phyloP scores from a whole-genome alignment of 1,284 basidiomycete genomes.

The Pyrrhoderma lamaoense region DNA sequence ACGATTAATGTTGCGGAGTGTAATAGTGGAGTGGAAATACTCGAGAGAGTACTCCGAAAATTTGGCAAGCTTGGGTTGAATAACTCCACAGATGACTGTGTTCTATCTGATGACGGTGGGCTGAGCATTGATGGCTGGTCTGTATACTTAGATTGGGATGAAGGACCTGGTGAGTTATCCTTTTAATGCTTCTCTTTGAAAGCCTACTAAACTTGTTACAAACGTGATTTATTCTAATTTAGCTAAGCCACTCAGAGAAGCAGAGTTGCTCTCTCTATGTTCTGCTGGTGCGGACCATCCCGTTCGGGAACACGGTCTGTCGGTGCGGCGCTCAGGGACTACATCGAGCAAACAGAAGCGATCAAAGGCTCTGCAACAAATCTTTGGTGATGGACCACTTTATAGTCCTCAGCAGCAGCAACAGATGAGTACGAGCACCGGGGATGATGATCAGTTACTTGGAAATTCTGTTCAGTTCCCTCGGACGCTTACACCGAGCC shows the following conservation, averaged over 20 bases:
- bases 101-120: constrained; percentile 54
- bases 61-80: constrained; percentile 59
- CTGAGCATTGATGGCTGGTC: constrained; percentile 85
- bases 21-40: constrained; percentile 71
- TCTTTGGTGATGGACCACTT: constrained; percentile 52
- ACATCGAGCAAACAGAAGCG: constrained; percentile 27
- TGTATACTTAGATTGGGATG: constrained; percentile 61
- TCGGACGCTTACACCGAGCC: constrained; percentile 16
- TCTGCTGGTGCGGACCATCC: constrained; percentile 77
- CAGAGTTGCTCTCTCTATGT: constrained; percentile 80
- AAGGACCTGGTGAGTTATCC: constrained; percentile 43
- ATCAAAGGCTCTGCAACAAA: constrained; percentile 43
- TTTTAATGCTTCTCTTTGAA: constrained; percentile 6
- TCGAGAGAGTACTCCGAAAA: constrained; percentile 83
- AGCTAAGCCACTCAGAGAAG: constrained; percentile 67
- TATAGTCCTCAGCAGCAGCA: constrained; percentile 18
- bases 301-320: constrained; percentile 77
- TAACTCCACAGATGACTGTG: constrained; percentile 32
- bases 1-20: constrained; percentile 63
- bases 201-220: constrained; percentile 12
- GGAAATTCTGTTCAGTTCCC: constrained; percentile 22
- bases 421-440: constrained; percentile 12
- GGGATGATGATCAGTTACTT: constrained; percentile 28
- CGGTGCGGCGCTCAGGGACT: constrained; percentile 48
- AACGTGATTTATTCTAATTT: constrained; percentile 24